A percentile compares a stretch with the other conserved stretches of the same genome.
These are phyloP conservation scores for Cenchrus purpureus DNA, from an alignment of 176 grass and related monocot genomes.

Conservation along the genomic window DNA sequence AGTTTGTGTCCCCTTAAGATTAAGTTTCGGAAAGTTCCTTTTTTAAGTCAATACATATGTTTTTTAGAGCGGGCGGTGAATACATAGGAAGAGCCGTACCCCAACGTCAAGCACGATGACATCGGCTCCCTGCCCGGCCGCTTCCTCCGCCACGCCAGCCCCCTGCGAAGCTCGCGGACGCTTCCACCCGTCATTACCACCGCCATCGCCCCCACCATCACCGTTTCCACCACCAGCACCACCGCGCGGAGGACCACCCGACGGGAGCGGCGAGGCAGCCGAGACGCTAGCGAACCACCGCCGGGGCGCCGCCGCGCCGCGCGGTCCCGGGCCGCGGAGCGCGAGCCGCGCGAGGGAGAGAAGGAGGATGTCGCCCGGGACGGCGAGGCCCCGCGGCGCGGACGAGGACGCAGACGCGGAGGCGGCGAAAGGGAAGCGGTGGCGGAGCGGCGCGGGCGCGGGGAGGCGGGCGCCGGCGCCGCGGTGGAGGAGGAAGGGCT, in stretches of 20 bases:
- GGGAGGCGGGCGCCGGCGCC: not conserved
- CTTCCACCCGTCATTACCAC: slow-evolving; percentile 50
- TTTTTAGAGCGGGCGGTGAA: not conserved
- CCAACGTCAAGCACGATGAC: slow-evolving; percentile 92
- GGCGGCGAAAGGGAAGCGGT: slow-evolving; percentile 31
- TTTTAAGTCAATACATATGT: not conserved
- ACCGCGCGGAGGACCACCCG: slow-evolving; percentile 45
- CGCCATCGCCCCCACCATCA: slow-evolving; percentile 40
- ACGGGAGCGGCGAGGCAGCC: slow-evolving; percentile 50
- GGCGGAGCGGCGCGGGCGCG: not conserved
- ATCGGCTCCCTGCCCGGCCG: slow-evolving; percentile 51
- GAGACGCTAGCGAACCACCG: slow-evolving; percentile 82
- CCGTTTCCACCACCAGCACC: slow-evolving; percentile 39
- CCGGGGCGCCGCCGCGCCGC: slow-evolving; percentile 17
- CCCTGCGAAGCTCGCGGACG: slow-evolving; percentile 43
- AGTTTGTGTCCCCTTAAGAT: not conserved
- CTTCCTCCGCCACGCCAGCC: slow-evolving; percentile 53
- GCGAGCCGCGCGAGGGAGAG: slow-evolving; percentile 64
- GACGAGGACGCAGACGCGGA: slow-evolving; percentile 1
- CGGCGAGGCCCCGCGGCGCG: slow-evolving; percentile 9
- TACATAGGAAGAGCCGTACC: slow-evolving; percentile 46
- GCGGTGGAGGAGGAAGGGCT: slow-evolving; percentile 48
- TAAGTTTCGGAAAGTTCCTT: not conserved
- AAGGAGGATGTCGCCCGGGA: slow-evolving; percentile 54
- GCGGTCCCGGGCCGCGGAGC: slow-evolving; percentile 42